Conservation (phyloP, 805 yeast genomes). For the Henningerozyma blattae region DNA sequence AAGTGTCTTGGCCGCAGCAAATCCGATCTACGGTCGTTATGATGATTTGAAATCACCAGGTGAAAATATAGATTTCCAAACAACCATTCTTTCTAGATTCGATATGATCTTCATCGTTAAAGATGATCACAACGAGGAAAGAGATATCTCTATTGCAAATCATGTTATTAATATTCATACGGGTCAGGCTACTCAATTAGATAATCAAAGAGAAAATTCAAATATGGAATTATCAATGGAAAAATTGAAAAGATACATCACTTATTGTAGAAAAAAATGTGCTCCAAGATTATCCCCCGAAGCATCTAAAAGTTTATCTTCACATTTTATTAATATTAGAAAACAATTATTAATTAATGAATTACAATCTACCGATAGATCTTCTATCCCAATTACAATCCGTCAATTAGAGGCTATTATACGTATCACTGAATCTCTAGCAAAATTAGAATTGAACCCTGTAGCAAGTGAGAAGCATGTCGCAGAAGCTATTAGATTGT, state of each 20-base stretch:
- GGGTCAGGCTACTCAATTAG: conserved; percentile 39
- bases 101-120: conserved; percentile 97
- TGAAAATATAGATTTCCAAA: conserved; percentile 95
- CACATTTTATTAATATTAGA: conserved; percentile 87
- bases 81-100: conserved; percentile 91
- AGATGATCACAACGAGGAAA: conserved; percentile 78
- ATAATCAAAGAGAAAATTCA: conserved; percentile 38
- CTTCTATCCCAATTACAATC: conserved; percentile 92
- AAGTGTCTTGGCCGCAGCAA: conserved; percentile 94
- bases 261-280: conserved; percentile 78
- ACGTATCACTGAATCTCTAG: conserved; percentile 89
- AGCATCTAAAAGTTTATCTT: conserved; percentile 80
- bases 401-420: conserved; percentile 97
- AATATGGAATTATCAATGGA: conserved; percentile 81
- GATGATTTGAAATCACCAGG: conserved; percentile 96
- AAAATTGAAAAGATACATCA: conserved; percentile 83
- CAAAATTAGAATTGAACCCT: conserved; percentile 73
- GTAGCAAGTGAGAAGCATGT: conserved; percentile 84
- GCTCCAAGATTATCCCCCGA: conserved; percentile 87
- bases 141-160: conserved; percentile 83
- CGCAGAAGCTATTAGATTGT: conserved; percentile 86
- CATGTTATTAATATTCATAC: conserved; percentile 95
- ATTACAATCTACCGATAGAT: conserved; percentile 70
- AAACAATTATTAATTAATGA: conserved; percentile 74
- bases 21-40: conserved; percentile 92